Evolutionary conservation across 345 rosid genomes (phyloP), one percentile per base, ranked within the genome.

Genomic region (Mangifera indica): DNA sequence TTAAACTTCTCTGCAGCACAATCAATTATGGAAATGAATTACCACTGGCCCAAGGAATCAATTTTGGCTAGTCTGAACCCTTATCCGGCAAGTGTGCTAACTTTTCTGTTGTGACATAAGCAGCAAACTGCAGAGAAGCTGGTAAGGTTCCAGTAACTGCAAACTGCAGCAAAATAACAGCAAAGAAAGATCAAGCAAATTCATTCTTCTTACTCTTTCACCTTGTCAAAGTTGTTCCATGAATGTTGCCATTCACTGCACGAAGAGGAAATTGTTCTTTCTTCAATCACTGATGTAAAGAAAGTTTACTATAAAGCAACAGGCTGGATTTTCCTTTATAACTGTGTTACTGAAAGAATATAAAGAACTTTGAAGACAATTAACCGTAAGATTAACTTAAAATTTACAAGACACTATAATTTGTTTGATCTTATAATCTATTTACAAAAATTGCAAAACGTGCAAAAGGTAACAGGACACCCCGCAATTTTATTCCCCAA

Each of bases 11-110:
- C 48, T 59, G 67, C 92, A 94, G 98, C 63, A 94, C 98, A 20
- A 83, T 94, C 87, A 94, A 94, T 78, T 92, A 92, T 22, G 97
- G 98, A 69, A 90, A 64, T 62, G 97, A 94, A 79, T 87, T 94
- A 74, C 98, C 98, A 4, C 82, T 94, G 68, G 98, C 98, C 22
- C 98, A 94, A 85, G 98, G 98, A 79, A 89, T 94, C 73, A 94
- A 94, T 81, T 94, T 94, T 67, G 91, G 32, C 75, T 94, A 86
- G 37, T 9, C 37, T 68, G 18, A 49, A 2, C 18, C 44, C 5
- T 40, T 10, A 63, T 54, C 56, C 3, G 44, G 72, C 13, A 63
- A 67, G 72, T 59, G 63, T 21, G 51, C 53, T n/a, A n/a, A 70
- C 34, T 20, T 51, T 7, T 57, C 10, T 15, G 6, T 45, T 14